Base-by-base conservation (phyloP, 345 rosid species). In the Dipteronia sinensis region DNA sequence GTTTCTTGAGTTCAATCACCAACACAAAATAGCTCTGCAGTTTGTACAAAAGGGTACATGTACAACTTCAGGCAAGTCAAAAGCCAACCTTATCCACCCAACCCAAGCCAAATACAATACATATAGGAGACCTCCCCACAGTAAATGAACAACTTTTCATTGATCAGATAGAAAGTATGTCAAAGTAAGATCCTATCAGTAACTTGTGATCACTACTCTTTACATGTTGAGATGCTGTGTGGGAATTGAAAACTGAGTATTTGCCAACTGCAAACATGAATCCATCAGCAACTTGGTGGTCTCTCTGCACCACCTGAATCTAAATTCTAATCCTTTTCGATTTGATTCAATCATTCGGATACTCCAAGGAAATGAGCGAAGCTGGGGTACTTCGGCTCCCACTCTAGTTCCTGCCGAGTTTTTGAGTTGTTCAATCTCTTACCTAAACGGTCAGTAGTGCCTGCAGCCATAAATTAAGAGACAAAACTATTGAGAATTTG, bases 351-450 rank as follows among this genome's bases (percentile, higher is more conserved):
- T 86, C 83, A 90, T 23, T 84, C 85, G 0, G 84, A 75, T 15
- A 89, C 80, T 74, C 94, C 95, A 11, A 96, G 85, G 86, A 90
- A 96, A 4, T 87, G 86, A 71, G 93, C 91, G 76, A 96, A 96
- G 88, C 97, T 94, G 19, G 87, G 88, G 79, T 91, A 87, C 81
- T 90, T 90, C 1, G 98, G 98, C 81, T 96, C 94, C 99, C 99
- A 94, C 59, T 89, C 97, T 53, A 96, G 77, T 69, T 92, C 97
- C 1, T 83, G 75, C 6, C 92, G 88, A 77, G 99, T 96, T 79
- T 73, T 82, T 0, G 92, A 80, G 87, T 94, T 96, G 93, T 90
- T 90, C 81, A 96, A 78, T 80, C 82, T 92, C 90, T 96, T 96
- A 29, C 99, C 98, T 76, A 94, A 72, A 38, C 93, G 97, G 82